These are phyloP conservation scores for Entelexis paramagnoliae DNA, from an alignment of 1,139 yeast species.

Conservation along the genomic window DNA sequence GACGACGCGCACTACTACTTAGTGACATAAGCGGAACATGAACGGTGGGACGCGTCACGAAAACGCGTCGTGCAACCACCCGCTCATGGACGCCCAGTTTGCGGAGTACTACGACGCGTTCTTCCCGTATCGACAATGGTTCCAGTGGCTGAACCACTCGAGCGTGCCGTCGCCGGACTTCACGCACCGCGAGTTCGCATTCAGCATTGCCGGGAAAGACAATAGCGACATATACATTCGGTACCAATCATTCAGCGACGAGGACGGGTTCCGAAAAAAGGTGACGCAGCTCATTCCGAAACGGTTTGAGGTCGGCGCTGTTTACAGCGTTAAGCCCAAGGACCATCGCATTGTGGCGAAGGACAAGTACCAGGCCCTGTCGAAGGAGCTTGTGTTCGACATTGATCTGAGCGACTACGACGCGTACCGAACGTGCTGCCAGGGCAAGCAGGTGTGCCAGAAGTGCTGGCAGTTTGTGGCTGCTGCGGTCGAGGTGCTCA, in stretches of 20 bases:
- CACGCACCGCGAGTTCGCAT: constrained; percentile 87
- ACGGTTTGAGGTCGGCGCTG: constrained; percentile 93
- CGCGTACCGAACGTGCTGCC: constrained; percentile 85
- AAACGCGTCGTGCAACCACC: background rate
- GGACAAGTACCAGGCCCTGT: constrained; percentile 64
- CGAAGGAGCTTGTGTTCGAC: constrained; percentile 88
- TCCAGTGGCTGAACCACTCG: constrained; percentile 83
- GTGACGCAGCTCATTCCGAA: constrained; percentile 70
- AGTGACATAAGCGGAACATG: background rate
- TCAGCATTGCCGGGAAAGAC: constrained; percentile 57
- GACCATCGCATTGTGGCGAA: constrained; percentile 74
- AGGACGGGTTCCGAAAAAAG: constrained; percentile 64
- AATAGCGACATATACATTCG: constrained; percentile 59
- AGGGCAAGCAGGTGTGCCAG: constrained; percentile 69
- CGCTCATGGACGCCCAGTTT: constrained; percentile 5
- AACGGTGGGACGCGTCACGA: background rate
- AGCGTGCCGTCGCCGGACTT: constrained; percentile 54
- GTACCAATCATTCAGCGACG: constrained; percentile 61
- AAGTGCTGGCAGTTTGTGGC: constrained; percentile 93
- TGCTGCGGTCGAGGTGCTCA: constrained; percentile 72
- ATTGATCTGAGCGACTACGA: constrained; percentile 97
- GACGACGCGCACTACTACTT: too few relatives aligned
- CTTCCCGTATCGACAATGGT: constrained; percentile 53
- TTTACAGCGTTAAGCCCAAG: constrained; percentile 75
- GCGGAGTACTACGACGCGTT: constrained; percentile 53